A percentile compares a stretch with the other conserved stretches of the same genome.
phyloP scores from a whole-genome alignment of 441 rosid species.

The Populus hybrid region DNA sequence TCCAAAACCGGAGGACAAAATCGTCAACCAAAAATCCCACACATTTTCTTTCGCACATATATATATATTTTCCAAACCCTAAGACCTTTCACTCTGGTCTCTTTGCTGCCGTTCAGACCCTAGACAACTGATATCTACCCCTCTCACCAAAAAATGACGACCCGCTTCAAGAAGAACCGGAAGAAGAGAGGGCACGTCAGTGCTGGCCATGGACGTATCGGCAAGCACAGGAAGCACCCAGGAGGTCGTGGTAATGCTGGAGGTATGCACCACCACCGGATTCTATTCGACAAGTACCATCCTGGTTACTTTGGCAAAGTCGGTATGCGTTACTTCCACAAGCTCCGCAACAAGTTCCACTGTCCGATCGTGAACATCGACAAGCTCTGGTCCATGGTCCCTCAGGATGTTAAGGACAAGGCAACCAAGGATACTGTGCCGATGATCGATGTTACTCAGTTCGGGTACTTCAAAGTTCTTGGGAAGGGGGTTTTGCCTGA shows the following conservation, averaged over 20 bases:
- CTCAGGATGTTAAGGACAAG: conserved; percentile 61
- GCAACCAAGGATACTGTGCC: conserved; percentile 61
- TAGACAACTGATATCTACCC: background rate
- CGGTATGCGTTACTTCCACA: conserved; percentile 91
- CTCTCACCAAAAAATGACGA: conserved; percentile 42
- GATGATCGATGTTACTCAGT: conserved; percentile 72
- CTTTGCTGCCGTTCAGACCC: conserved; percentile 18
- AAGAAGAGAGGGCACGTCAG: conserved; percentile 93
- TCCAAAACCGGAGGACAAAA: conserved; percentile 22
- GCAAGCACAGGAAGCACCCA: conserved; percentile 87
- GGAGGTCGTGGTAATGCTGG: conserved; percentile 94
- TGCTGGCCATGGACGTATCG: conserved; percentile 87
- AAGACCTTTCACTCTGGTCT: background rate
- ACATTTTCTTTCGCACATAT: conserved; percentile 17
- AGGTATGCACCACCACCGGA: conserved; percentile 90
- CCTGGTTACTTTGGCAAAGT: conserved; percentile 90
- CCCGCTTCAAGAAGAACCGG: conserved; percentile 78
- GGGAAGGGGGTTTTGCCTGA: conserved; percentile 76
- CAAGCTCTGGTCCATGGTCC: conserved; percentile 79
- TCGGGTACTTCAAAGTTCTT: conserved; percentile 72
- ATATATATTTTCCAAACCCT: conserved; percentile 21
- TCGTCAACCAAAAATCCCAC: conserved; percentile 5
- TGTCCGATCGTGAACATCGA: conserved; percentile 83
- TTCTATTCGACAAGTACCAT: conserved; percentile 91
- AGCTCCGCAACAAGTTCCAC: conserved; percentile 72